Conservation (phyloP, 2,329 filamentous ascomycete genomes). For the Ceratocystis cubensis region DNA sequence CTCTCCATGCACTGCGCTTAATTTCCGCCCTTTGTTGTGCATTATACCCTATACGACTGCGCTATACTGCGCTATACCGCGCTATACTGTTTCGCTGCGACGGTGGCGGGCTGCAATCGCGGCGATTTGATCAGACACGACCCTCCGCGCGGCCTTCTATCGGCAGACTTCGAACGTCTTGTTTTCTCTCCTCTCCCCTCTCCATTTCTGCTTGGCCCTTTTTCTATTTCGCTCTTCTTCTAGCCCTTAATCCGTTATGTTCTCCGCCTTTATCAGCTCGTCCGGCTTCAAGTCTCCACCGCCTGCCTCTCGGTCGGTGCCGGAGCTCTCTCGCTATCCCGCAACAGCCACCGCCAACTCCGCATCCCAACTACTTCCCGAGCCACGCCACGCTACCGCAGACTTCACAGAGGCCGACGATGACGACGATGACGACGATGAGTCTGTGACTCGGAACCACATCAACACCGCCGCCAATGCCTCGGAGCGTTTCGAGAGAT, state of each 20-base stretch:
- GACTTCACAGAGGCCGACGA: constrained; percentile 55
- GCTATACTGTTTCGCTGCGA: not conserved
- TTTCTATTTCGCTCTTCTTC: not conserved
- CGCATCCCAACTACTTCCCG: constrained; percentile 21
- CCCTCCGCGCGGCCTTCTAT: not conserved
- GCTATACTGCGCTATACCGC: not conserved
- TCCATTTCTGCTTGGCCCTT: not conserved
- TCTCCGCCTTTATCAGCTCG: constrained; percentile 13
- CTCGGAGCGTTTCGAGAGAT: constrained; percentile 21
- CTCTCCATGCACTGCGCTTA: not conserved
- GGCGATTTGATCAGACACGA: not conserved
- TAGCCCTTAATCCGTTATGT: constrained; percentile 10
- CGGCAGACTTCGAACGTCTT: not conserved
- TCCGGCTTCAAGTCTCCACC: constrained; percentile 4
- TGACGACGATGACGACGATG: constrained; percentile 35
- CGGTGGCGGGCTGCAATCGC: not conserved
- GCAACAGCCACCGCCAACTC: not conserved
- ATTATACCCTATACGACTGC: too few relatives aligned
- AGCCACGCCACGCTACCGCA: constrained; percentile 43
- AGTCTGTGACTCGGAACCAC: constrained; percentile 22
- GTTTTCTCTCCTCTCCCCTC: not conserved
- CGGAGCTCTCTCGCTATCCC: constrained; percentile 15
- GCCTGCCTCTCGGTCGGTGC: constrained; percentile 16
- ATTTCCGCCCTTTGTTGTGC: not conserved
- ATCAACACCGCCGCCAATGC: constrained; percentile 30